Conservation (phyloP, 345 rosid genomes). For the Arabidopsis suecica region DNA sequence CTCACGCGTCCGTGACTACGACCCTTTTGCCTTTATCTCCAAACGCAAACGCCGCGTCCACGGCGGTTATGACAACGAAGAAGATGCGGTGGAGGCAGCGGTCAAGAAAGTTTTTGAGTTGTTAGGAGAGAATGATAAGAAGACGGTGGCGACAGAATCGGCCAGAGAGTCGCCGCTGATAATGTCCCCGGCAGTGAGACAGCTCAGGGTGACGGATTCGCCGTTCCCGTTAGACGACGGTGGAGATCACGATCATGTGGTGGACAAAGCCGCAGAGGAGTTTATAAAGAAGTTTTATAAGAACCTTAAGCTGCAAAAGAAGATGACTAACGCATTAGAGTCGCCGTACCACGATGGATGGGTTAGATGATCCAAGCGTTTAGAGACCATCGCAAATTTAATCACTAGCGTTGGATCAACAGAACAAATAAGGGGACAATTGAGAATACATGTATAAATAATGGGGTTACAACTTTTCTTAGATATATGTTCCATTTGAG, state of each 20-base stretch:
- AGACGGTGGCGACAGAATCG: constrained; percentile 36
- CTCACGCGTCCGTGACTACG: constrained; percentile 57
- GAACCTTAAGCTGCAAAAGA: constrained; percentile 61
- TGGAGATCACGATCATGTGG: constrained; percentile 57
- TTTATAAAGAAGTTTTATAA: constrained; percentile 73
- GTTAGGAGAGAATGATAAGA: constrained; percentile 51
- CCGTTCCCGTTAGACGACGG: constrained; percentile 76
- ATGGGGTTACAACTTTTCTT: constrained; percentile 15
- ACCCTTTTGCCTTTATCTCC: constrained; percentile 41
- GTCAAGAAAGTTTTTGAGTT: constrained; percentile 77
- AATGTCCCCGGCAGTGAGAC: constrained; percentile 65
- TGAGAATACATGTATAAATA: constrained; percentile 27
- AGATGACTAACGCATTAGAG: constrained; percentile 46
- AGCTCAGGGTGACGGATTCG: constrained; percentile 77
- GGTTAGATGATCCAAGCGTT: constrained; percentile 48
- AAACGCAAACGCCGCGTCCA: constrained; percentile 52
- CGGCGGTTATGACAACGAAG: constrained; percentile 51
- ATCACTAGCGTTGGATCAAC: not conserved
- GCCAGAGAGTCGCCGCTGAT: constrained; percentile 43
- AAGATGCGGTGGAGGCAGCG: constrained; percentile 54
- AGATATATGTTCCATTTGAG: constrained; percentile 10
- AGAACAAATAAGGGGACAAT: not conserved
- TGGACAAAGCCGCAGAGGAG: constrained; percentile 81
- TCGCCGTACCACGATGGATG: constrained; percentile 60
- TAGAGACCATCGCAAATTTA: constrained; percentile 2